Conservation (phyloP, 805 yeast species). For the Candida silvicultrix region DNA sequence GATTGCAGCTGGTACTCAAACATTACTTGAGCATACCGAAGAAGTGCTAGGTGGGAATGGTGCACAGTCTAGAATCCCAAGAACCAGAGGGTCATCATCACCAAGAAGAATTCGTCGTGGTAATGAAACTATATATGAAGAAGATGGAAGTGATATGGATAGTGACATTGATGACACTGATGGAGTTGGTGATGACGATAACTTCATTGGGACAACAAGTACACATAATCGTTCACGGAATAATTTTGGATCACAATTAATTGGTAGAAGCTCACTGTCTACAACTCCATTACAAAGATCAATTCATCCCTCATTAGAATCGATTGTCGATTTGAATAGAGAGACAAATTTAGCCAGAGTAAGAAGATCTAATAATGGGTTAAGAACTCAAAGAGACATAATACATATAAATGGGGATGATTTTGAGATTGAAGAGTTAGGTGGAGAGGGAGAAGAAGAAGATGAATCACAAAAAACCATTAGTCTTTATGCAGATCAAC, state of each 20-base stretch:
- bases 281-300: slow-evolving; percentile 16
- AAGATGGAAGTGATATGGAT: slow-evolving; percentile 26
- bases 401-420: background rate
- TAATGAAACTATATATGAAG: slow-evolving; percentile 21
- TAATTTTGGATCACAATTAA: slow-evolving; percentile 14
- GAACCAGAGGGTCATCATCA: slow-evolving; percentile 23
- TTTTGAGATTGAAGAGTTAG: background rate
- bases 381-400: background rate
- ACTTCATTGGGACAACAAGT: background rate
- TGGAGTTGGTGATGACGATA: slow-evolving; percentile 20
- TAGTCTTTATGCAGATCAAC: slow-evolving; percentile 83
- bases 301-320: slow-evolving; percentile 20
- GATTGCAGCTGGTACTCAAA: slow-evolving; percentile 84
- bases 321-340: slow-evolving; percentile 17
- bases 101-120: slow-evolving; percentile 28
- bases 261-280: slow-evolving; percentile 18
- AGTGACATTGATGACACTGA: slow-evolving; percentile 26
- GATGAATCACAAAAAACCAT: slow-evolving; percentile 35
- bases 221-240: slow-evolving; percentile 8
- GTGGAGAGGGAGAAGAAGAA: slow-evolving; percentile 11
- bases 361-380: background rate
- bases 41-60: slow-evolving; percentile 74
- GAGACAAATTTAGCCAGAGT: background rate
- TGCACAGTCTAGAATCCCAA: slow-evolving; percentile 35
- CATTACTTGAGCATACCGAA: slow-evolving; percentile 72